Base-by-base conservation (phyloP, 1,284 basidiomycete species). In the Cryptococcus wingfieldii region DNA sequence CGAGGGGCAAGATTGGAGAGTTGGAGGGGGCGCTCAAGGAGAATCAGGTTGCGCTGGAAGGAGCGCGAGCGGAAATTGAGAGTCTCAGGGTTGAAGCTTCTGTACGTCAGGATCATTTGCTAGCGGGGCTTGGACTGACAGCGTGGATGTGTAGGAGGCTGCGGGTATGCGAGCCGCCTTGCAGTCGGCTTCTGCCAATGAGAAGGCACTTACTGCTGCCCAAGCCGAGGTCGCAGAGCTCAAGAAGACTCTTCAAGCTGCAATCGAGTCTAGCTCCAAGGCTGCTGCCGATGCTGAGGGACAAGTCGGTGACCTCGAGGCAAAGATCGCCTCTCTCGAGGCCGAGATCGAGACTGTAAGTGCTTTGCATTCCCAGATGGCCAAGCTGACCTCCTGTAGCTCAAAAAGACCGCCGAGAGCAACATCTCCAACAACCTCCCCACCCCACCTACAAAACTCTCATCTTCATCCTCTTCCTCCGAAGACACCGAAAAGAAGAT, bases 1-100 rank as follows among this genome's bases (percentile, higher is more conserved):
- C 86, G 1, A 82, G 85, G 55, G 72, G 76, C 37, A 82, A 89
- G 41, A 80, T 89, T 1, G 85, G 86, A 56, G 92, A 96, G 71
- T 82, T 93, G 18, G 89, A 93, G 68, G 88, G 88, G 59, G 95
- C 93, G 1, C 78, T 97, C 44, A 80, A 87, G 59, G 93, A 97
- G 78, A 90, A 88, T 66, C 87, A 86, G n/a, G 80, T 84, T 38
- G 89, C 92, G 2, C 80, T 97, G 16, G 94, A 98, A 77, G 87
- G 86, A 67, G 89, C 93, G n/a, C 80, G 89, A 51, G 89, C 88
- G 9, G 95, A 98, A 72, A 87, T 97, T 25, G 94, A 98, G 78
- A 79, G 80, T 3, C 76, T 96, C 52, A 81, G 93, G 55, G 79
- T 82, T 34, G 92, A 96, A 63, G 78, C 89, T 51, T 80, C 83